Conservation (phyloP, 495 filamentous ascomycete species). For the Hapsidospora chrysogenum region DNA sequence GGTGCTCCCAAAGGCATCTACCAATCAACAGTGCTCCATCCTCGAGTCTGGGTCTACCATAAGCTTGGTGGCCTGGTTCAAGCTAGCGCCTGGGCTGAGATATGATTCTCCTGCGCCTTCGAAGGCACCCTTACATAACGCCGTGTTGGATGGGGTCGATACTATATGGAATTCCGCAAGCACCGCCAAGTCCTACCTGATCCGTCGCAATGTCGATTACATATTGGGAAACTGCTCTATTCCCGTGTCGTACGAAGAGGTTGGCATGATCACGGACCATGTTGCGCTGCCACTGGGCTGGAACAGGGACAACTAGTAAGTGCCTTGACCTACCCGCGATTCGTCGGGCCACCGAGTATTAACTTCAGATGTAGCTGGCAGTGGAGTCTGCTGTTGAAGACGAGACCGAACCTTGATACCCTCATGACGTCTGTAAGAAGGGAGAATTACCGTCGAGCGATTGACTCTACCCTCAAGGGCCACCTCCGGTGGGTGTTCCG, state of each 20-base stretch:
- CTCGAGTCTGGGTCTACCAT: background rate
- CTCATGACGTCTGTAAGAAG: background rate
- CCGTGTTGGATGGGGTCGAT: too few species aligned
- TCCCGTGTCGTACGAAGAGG: background rate
- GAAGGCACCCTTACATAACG: too few species aligned
- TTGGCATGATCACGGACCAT: slow-evolving; percentile 5
- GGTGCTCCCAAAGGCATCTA: background rate
- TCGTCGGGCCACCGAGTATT: background rate
- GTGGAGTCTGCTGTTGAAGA: slow-evolving; percentile 2
- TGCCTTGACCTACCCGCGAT: background rate
- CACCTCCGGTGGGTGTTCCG: slow-evolving; percentile 6
- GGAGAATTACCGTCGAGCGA: background rate
- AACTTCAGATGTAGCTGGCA: slow-evolving; percentile 2
- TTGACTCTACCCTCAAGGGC: background rate
- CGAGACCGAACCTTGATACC: background rate
- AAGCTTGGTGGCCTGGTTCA: too few species aligned
- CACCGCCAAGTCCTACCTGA: background rate
- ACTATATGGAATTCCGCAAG: slow-evolving; percentile 2
- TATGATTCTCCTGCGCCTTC: too few species aligned
- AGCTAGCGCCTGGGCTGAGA: too few species aligned
- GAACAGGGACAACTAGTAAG: slow-evolving; percentile 8
- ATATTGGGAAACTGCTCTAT: slow-evolving; percentile 5
- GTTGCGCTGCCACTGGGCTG: slow-evolving; percentile 6
- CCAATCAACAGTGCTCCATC: background rate
- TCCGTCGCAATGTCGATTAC: slow-evolving; percentile 5